Conservation (phyloP, 2,329 filamentous ascomycete species). For the Ceratocystiopsis minuta region DNA sequence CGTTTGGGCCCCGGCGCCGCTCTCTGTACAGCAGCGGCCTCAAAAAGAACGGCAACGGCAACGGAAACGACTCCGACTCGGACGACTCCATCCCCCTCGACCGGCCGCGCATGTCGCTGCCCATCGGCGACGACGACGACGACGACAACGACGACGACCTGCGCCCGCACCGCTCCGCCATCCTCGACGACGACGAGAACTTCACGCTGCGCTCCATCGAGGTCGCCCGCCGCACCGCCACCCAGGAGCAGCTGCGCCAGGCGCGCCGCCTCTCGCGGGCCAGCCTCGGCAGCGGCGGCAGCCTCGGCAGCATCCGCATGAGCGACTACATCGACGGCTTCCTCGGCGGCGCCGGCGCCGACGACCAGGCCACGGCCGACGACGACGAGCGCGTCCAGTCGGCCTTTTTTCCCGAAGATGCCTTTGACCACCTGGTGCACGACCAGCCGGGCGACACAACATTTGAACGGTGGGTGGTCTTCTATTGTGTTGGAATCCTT, state of each 20-base stretch:
- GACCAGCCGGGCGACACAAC: slow-evolving; percentile 20
- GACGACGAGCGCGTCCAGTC: slow-evolving; percentile 27
- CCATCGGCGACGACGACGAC: slow-evolving; percentile 31
- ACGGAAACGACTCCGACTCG: slow-evolving; percentile 32
- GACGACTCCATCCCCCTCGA: slow-evolving; percentile 32
- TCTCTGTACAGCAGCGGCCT: slow-evolving; percentile 1
- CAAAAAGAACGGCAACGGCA: slow-evolving; percentile 23
- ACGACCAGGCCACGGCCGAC: no score
- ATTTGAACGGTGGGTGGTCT: slow-evolving; percentile 19
- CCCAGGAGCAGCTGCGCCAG: slow-evolving; percentile 19
- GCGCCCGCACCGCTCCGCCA: slow-evolving; percentile 33
- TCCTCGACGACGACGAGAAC: slow-evolving; percentile 28
- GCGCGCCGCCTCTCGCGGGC: slow-evolving; percentile 30
- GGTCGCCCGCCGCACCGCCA: slow-evolving; percentile 33
- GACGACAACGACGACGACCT: slow-evolving; percentile 23
- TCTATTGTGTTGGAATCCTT: no score
- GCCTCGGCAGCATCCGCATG: slow-evolving; percentile 31
- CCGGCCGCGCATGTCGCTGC: slow-evolving; percentile 36
- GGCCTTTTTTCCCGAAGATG: slow-evolving; percentile 31
- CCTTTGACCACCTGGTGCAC: slow-evolving; percentile 25
- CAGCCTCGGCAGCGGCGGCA: slow-evolving; percentile 31
- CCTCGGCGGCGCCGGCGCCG: slow-evolving; percentile 15
- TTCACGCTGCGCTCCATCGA: slow-evolving; percentile 42
- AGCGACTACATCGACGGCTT: slow-evolving; percentile 30
- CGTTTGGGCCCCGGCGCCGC: background rate